A percentile compares a stretch with the other conserved stretches of the same genome.
Conservation (phyloP, 2,329 filamentous ascomycete genomes). For the Calonectria ilicicola region DNA sequence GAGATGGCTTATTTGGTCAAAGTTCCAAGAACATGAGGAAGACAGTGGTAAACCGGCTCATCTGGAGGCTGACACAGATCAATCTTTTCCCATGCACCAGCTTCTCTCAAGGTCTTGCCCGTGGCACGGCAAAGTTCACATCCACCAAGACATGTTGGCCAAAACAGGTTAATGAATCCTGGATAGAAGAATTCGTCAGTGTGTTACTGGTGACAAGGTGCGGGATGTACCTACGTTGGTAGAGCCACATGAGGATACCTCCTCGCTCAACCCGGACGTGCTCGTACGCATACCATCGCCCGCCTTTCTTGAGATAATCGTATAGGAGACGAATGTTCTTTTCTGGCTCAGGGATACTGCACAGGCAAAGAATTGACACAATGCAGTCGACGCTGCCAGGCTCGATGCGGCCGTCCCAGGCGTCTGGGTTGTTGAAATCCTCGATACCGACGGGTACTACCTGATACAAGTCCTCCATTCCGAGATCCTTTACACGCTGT, state of each 20-base stretch:
- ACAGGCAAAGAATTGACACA: constrained; percentile 71
- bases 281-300: constrained; percentile 73
- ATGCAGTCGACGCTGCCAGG: constrained; percentile 68
- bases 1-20: constrained; percentile 59
- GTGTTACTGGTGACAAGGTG: background rate
- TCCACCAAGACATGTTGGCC: constrained; percentile 64
- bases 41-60: constrained; percentile 55
- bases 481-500: constrained; percentile 60
- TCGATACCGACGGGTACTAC: constrained; percentile 74
- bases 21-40: constrained; percentile 65
- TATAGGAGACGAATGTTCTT: constrained; percentile 68
- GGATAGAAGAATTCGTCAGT: background rate
- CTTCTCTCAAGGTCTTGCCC: constrained; percentile 57
- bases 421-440: constrained; percentile 57
- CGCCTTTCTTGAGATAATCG: constrained; percentile 69
- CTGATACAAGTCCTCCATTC: constrained; percentile 68
- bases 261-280: constrained; percentile 61
- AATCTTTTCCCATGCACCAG: constrained; percentile 62
- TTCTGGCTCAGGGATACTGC: constrained; percentile 71
- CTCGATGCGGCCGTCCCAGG: constrained; percentile 60
- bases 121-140: constrained; percentile 65
- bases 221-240: constrained; percentile 60
- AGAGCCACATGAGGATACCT: constrained; percentile 55
- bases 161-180: constrained; percentile 65
- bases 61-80: constrained; percentile 57